Evolutionary conservation across 2,329 filamentous ascomycete genomes (phyloP).

Genomic region (Mycogone perniciosa): DNA sequence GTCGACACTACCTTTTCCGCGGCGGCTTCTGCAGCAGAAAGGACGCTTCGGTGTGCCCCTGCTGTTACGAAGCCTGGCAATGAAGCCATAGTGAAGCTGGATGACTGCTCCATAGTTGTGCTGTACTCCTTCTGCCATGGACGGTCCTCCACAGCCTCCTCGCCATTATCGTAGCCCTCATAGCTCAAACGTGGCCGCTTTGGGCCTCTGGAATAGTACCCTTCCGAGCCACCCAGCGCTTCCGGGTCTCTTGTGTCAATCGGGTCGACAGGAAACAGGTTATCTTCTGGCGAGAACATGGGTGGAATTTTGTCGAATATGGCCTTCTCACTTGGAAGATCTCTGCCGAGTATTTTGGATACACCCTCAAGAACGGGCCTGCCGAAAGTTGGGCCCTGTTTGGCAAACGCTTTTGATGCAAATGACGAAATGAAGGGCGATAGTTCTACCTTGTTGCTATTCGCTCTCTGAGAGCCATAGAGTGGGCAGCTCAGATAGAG

Average conservation of each 20-base stretch:
- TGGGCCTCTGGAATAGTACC: constrained; percentile 18
- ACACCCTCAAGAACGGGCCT: constrained; percentile 57
- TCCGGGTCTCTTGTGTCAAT: constrained; percentile 31
- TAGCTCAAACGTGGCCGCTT: constrained; percentile 26
- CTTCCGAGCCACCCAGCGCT: constrained; percentile 16
- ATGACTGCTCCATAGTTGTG: constrained; percentile 57
- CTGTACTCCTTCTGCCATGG: constrained; percentile 40
- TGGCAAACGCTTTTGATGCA: constrained; percentile 36
- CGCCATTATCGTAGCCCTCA: constrained; percentile 9
- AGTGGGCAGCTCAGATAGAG: constrained; percentile 79
- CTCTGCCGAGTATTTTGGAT: constrained; percentile 62
- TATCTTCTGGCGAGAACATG: constrained; percentile 58
- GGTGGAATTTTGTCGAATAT: constrained; percentile 48
- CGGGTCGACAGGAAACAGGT: constrained; percentile 61
- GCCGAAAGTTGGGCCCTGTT: constrained; percentile 64
- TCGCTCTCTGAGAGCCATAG: constrained; percentile 53
- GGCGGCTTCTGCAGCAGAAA: constrained; percentile 21
- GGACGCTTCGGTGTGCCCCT: constrained; percentile 43
- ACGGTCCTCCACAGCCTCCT: constrained; percentile 22
- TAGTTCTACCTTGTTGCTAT: constrained; percentile 52
- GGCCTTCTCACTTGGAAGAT: constrained; percentile 48
- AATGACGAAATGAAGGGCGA: constrained; percentile 64
- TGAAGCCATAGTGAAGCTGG: constrained; percentile 53
- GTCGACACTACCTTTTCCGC: constrained; percentile 16
- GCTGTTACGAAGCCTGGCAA: constrained; percentile 58